Evolutionary conservation across 2,329 filamentous ascomycete species (phyloP).

Genomic region (Fusarium sp.): DNA sequence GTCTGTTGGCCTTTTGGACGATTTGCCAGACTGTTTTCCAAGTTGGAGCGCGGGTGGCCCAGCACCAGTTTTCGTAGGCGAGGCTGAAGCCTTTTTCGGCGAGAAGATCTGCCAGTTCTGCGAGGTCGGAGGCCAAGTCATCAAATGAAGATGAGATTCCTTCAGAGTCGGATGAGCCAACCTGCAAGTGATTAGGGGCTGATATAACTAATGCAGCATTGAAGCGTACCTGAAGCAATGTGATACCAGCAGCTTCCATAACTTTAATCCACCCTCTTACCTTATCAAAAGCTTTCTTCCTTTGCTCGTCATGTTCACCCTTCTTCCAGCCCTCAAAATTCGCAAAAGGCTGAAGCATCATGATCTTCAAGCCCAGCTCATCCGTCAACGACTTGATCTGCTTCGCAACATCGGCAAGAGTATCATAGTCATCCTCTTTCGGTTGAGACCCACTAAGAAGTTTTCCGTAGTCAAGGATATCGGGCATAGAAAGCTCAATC

Average conservation of each 20-base stretch:
- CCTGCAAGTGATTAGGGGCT: slow-evolving; percentile 49
- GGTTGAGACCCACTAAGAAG: slow-evolving; percentile 62
- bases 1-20: slow-evolving; percentile 67
- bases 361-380: slow-evolving; percentile 65
- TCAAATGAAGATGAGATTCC: slow-evolving; percentile 61
- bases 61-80: slow-evolving; percentile 86
- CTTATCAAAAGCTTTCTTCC: slow-evolving; percentile 69
- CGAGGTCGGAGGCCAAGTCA: slow-evolving; percentile 68
- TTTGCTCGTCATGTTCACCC: slow-evolving; percentile 58
- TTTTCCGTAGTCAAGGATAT: slow-evolving; percentile 71
- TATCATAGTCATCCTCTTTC: slow-evolving; percentile 66
- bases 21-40: slow-evolving; percentile 79
- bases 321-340: slow-evolving; percentile 81
- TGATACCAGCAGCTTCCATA: slow-evolving; percentile 75
- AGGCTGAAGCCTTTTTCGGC: slow-evolving; percentile 66
- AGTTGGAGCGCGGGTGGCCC: slow-evolving; percentile 74
- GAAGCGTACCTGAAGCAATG: slow-evolving; percentile 61
- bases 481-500: slow-evolving; percentile 80
- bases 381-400: slow-evolving; percentile 65
- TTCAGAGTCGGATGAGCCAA: slow-evolving; percentile 70
- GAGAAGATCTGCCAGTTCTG: slow-evolving; percentile 70
- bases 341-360: slow-evolving; percentile 80
- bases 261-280: slow-evolving; percentile 75
- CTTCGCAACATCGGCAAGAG: slow-evolving; percentile 63
- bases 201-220: too few relatives aligned